These are phyloP conservation scores for Panaeolus cyanescens DNA, from an alignment of 768 basidiomycete genomes.

Conservation along the genomic window DNA sequence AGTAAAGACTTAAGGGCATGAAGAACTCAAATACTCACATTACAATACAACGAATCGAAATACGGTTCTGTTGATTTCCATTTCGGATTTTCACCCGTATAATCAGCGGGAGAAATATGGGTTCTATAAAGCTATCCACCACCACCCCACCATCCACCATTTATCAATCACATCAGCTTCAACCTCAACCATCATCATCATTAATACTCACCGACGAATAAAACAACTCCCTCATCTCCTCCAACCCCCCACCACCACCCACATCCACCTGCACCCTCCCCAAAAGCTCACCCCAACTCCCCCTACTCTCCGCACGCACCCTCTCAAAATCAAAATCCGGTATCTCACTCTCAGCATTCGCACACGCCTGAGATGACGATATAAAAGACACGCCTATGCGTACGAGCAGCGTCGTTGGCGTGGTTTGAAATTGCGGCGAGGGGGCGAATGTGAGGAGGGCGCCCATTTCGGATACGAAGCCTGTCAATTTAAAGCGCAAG, in stretches of 20 bases:
- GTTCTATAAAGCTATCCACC: slow-evolving; percentile 51
- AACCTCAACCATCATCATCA: not conserved
- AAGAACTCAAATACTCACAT: slow-evolving; percentile 54
- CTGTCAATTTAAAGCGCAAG: too few species aligned
- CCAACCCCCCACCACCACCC: slow-evolving; percentile 34
- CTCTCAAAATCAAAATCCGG: slow-evolving; percentile 56
- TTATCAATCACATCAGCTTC: not conserved
- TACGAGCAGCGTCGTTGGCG: slow-evolving; percentile 47
- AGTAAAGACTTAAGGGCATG: not conserved
- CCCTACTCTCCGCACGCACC: slow-evolving; percentile 42
- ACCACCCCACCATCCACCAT: not conserved
- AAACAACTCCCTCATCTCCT: slow-evolving; percentile 49
- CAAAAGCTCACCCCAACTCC: slow-evolving; percentile 60
- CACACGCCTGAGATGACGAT: slow-evolving; percentile 59
- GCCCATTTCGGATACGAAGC: slow-evolving; percentile 52
- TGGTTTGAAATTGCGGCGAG: slow-evolving; percentile 26
- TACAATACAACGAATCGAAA: slow-evolving; percentile 69
- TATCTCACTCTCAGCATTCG: slow-evolving; percentile 62
- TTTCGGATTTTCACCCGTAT: slow-evolving; percentile 64
- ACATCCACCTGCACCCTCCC: slow-evolving; percentile 55
- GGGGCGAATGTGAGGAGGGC: slow-evolving; percentile 54
- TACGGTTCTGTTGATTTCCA: slow-evolving; percentile 70
- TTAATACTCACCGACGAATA: slow-evolving; percentile 53
- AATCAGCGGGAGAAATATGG: slow-evolving; percentile 66
- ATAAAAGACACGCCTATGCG: slow-evolving; percentile 71